Conservation (phyloP, 805 yeast genomes). For the Ogataea degrootiae region DNA sequence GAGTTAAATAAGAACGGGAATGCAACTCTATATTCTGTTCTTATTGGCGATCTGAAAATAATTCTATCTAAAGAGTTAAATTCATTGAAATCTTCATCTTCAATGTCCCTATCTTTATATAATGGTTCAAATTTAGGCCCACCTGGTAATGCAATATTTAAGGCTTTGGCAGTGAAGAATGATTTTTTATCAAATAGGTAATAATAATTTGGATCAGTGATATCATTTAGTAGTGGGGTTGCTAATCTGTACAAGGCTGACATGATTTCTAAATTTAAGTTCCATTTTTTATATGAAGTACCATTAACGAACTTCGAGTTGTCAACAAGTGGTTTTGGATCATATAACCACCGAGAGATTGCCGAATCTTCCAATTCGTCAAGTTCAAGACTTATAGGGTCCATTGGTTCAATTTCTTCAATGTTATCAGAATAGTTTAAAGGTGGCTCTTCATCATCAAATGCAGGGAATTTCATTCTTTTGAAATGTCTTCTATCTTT, state of each 20-base stretch:
- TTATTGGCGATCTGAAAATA: conserved; percentile 69
- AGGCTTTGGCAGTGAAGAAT: conserved; percentile 85
- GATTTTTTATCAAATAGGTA: conserved; percentile 76
- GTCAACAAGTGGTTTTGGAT: conserved; percentile 66
- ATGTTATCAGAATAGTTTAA: conserved; percentile 76
- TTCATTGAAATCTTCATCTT: conserved; percentile 76
- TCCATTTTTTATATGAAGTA: conserved; percentile 72
- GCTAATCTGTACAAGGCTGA: conserved; percentile 62
- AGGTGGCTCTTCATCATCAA: conserved; percentile 97
- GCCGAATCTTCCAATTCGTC: conserved; percentile 57
- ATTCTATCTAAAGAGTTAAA: conserved; percentile 86
- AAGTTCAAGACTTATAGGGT: conserved; percentile 64
- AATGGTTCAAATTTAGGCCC: conserved; percentile 96
- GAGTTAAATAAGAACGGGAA: conserved; percentile 84
- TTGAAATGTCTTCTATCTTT: conserved; percentile 85
- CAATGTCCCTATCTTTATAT: conserved; percentile 57
- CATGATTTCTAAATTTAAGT: conserved; percentile 55
- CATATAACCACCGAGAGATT: conserved; percentile 76
- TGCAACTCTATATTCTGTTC: conserved; percentile 83
- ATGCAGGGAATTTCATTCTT: conserved; percentile 90
- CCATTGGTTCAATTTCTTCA: conserved; percentile 66
- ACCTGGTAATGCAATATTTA: conserved; percentile 84
- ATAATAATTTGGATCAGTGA: conserved; percentile 52
- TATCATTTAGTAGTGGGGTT: conserved; percentile 62
- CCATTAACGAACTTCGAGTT: conserved; percentile 58